Evolutionary conservation across 2,329 filamentous ascomycete species (phyloP).

Genomic region (Myriosclerotinia curreyana): DNA sequence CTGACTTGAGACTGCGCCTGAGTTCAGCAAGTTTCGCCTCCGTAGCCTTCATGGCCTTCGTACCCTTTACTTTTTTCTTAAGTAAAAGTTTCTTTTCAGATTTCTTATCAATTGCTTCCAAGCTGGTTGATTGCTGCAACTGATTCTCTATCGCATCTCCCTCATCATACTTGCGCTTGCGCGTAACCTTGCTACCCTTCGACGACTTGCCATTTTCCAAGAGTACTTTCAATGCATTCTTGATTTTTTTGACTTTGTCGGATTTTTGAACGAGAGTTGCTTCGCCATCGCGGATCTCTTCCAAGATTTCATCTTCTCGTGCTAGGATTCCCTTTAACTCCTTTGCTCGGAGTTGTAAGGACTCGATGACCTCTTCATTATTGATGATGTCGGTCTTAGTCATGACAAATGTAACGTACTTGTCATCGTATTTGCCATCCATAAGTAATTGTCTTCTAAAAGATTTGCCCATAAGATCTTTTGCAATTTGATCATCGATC

Average conservation of each 20-base stretch:
- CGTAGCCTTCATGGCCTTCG: neutral
- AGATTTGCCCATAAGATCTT: slow-evolving; percentile 12
- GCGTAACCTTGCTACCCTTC: neutral
- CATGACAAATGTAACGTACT: slow-evolving; percentile 5
- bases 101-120: neutral
- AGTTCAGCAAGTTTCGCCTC: neutral
- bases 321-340: neutral
- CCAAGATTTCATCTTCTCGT: neutral
- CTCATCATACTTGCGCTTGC: slow-evolving; percentile 1
- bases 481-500: slow-evolving; percentile 4
- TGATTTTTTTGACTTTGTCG: neutral
- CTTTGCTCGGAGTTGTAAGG: neutral
- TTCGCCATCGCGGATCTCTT: neutral
- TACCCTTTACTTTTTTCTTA: neutral
- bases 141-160: neutral
- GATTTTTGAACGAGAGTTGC: neutral
- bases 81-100: neutral
- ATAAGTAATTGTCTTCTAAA: slow-evolving; percentile 9
- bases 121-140: neutral
- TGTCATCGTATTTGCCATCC: slow-evolving; percentile 6
- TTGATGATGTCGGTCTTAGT: slow-evolving; percentile 11
- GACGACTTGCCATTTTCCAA: neutral
- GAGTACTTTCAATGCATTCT: neutral
- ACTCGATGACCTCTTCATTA: neutral
- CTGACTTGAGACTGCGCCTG: neutral